Percentiles rank a stretch among this genome's conserved stretches.
Conservation (phyloP, 202 grass and related monocot genomes). For the Musa balbisiana region DNA sequence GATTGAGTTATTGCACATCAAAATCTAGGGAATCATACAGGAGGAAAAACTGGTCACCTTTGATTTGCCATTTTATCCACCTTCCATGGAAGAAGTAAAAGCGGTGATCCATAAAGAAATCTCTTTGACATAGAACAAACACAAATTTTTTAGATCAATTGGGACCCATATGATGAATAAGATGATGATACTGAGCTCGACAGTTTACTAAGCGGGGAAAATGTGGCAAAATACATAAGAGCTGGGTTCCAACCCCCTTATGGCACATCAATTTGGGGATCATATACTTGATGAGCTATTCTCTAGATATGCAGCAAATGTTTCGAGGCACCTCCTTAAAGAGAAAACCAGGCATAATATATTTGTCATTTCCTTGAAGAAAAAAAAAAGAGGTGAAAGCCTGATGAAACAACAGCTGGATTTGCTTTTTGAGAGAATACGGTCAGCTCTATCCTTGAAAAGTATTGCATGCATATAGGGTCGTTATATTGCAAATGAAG, state of each 20-base stretch:
- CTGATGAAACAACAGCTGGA: no score
- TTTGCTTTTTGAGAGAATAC: no score
- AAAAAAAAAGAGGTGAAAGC: background rate
- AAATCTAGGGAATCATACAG: slow-evolving; percentile 28
- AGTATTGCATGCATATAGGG: no score
- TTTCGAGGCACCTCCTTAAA: slow-evolving; percentile 32
- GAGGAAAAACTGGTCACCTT: slow-evolving; percentile 48
- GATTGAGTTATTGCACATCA: background rate
- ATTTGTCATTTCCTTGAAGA: slow-evolving; percentile 37
- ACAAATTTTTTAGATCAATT: slow-evolving; percentile 43
- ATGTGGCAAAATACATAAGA: slow-evolving; percentile 27
- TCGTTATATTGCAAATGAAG: no score
- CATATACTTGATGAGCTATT: slow-evolving; percentile 45
- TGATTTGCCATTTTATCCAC: slow-evolving; percentile 54
- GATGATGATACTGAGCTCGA: slow-evolving; percentile 25
- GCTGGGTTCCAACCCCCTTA: slow-evolving; percentile 35
- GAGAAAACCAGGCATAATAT: slow-evolving; percentile 45
- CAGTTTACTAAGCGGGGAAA: slow-evolving; percentile 30
- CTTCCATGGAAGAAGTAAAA: slow-evolving; percentile 52
- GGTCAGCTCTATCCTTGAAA: no score
- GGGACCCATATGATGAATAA: slow-evolving; percentile 42
- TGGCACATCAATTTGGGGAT: slow-evolving; percentile 37
- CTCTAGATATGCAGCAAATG: slow-evolving; percentile 27
- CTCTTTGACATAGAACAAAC: slow-evolving; percentile 36
- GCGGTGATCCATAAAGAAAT: slow-evolving; percentile 21